These are phyloP conservation scores for Graphiopsis chlorocephala DNA, from an alignment of 2,329 filamentous ascomycete genomes.

Conservation along the genomic window DNA sequence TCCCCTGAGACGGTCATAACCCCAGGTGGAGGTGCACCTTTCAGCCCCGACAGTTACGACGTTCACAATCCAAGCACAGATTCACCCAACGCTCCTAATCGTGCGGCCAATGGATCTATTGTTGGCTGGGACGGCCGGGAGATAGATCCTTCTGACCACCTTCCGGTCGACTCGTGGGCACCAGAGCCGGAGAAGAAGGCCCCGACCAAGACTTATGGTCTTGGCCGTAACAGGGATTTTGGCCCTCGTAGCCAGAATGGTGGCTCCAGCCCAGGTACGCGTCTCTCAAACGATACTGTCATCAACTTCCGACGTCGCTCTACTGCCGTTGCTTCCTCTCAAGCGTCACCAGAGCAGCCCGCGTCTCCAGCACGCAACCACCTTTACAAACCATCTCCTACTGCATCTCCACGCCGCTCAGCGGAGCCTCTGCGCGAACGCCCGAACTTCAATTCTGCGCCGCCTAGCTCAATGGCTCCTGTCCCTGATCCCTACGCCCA, in stretches of 20 bases:
- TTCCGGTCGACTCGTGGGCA: constrained; percentile 74
- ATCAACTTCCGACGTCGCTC: constrained; percentile 45
- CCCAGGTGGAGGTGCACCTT: constrained; percentile 55
- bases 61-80: constrained; percentile 53
- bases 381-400: constrained; percentile 59
- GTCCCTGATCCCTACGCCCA: constrained; percentile 52
- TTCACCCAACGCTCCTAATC: neutral
- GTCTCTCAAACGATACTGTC: constrained; percentile 31
- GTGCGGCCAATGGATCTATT: constrained; percentile 57
- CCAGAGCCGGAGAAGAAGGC: constrained; percentile 68
- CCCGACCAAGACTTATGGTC: constrained; percentile 35
- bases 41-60: constrained; percentile 74
- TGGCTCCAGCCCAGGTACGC: constrained; percentile 15
- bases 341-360: constrained; percentile 20
- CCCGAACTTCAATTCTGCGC: constrained; percentile 39
- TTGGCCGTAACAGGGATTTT: constrained; percentile 34
- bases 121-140: constrained; percentile 73
- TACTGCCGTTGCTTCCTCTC: constrained; percentile 34
- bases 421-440: constrained; percentile 34
- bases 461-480: constrained; percentile 27
- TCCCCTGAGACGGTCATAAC: constrained; percentile 43
- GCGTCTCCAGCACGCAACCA: constrained; percentile 52
- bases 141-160: constrained; percentile 76
- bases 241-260: constrained; percentile 29
- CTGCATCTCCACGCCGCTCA: constrained; percentile 19